Conservation (phyloP, 768 basidiomycete genomes). For the Trametes coccinea region DNA sequence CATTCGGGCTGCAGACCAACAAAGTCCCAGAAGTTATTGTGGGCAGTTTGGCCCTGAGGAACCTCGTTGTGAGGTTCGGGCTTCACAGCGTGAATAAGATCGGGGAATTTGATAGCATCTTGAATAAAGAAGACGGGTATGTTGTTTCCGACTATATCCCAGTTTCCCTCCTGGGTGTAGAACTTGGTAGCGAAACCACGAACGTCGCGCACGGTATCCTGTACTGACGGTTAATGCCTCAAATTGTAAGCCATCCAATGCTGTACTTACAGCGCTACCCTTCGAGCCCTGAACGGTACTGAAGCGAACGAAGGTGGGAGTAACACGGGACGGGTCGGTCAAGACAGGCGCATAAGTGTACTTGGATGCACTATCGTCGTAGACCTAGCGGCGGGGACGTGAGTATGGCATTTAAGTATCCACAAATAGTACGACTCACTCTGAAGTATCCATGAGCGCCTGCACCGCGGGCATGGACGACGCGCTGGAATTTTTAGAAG, state of each 20-base stretch:
- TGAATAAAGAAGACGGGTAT: slow-evolving; percentile 84
- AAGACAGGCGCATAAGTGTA: slow-evolving; percentile 71
- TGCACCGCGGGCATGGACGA: slow-evolving; percentile 70
- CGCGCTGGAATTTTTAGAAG: slow-evolving; percentile 45
- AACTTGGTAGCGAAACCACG: slow-evolving; percentile 85
- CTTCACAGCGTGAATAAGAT: slow-evolving; percentile 82
- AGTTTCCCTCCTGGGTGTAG: slow-evolving; percentile 83
- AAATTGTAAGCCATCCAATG: not conserved
- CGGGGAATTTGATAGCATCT: slow-evolving; percentile 83
- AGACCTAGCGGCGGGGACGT: slow-evolving; percentile 35
- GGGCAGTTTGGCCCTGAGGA: slow-evolving; percentile 65
- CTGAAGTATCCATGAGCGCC: slow-evolving; percentile 86
- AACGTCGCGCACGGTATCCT: slow-evolving; percentile 81
- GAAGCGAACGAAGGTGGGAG: slow-evolving; percentile 81
- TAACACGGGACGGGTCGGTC: slow-evolving; percentile 70
- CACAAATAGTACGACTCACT: not conserved
- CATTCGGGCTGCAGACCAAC: slow-evolving; percentile 69
- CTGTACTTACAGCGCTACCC: slow-evolving; percentile 70
- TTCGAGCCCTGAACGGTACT: slow-evolving; percentile 80
- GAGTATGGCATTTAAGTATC: no score
- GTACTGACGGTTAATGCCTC: not conserved
- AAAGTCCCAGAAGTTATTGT: slow-evolving; percentile 91
- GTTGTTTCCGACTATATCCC: slow-evolving; percentile 86
- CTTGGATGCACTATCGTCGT: slow-evolving; percentile 65
- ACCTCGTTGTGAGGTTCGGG: slow-evolving; percentile 86